Conservation (phyloP, 495 filamentous ascomycete species). For the Aspergillus saccharolyticus region DNA sequence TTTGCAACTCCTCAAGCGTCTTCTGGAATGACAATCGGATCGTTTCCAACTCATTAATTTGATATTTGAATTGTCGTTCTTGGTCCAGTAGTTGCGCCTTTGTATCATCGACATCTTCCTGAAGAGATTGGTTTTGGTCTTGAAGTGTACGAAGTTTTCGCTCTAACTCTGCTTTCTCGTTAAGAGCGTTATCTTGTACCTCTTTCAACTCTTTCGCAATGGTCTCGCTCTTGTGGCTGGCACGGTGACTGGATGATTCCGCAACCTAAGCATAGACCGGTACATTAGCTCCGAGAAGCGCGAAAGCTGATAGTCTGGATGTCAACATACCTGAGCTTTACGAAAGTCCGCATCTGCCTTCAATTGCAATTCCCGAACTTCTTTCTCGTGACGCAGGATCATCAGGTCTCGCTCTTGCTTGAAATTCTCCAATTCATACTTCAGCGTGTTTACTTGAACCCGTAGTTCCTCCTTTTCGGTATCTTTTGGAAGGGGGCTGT, state of each 20-base stretch:
- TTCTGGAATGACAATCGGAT: slow-evolving; percentile 62
- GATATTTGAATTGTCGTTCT: slow-evolving; percentile 65
- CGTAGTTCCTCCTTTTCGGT: slow-evolving; percentile 62
- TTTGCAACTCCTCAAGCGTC: slow-evolving; percentile 64
- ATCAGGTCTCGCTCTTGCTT: slow-evolving; percentile 83
- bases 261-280: slow-evolving; percentile 39
- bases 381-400: slow-evolving; percentile 71
- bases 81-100: slow-evolving; percentile 64
- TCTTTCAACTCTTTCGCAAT: slow-evolving; percentile 69
- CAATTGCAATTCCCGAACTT: slow-evolving; percentile 67
- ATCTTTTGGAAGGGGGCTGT: slow-evolving; percentile 24
- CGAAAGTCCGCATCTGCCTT: slow-evolving; percentile 80
- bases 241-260: slow-evolving; percentile 63
- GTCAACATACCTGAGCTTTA: slow-evolving; percentile 60
- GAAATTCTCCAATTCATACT: slow-evolving; percentile 65
- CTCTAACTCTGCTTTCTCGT: slow-evolving; percentile 67
- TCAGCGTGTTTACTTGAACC: slow-evolving; percentile 60
- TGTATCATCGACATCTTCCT: slow-evolving; percentile 75
- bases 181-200: slow-evolving; percentile 57
- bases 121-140: slow-evolving; percentile 63
- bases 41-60: slow-evolving; percentile 64
- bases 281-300: slow-evolving; percentile 4
- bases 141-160: slow-evolving; percentile 62
- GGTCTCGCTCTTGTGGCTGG: slow-evolving; percentile 64
- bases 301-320: too few relatives aligned